phyloP scores from a whole-genome alignment of 768 basidiomycete species.

The Aureoboletus auriporus region DNA sequence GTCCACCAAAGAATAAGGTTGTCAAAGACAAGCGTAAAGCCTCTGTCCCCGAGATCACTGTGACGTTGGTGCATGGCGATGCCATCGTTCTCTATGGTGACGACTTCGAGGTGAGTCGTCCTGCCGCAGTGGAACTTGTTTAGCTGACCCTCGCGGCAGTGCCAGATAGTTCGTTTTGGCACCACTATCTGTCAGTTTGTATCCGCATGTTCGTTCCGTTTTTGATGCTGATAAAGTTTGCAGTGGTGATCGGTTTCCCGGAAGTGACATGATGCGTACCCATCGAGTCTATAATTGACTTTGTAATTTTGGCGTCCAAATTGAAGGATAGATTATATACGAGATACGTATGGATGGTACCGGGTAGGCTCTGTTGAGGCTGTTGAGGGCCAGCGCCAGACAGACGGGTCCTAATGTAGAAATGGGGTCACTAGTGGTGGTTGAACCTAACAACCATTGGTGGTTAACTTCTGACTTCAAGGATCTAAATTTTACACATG shows the following conservation, averaged over 20 bases:
- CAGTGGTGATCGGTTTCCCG: conserved; percentile 27
- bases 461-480: conserved; percentile 12
- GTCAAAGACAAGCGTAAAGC: conserved; percentile 16
- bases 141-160: conserved; percentile 10
- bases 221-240: conserved; percentile 8
- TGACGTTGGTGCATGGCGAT: conserved; percentile 40
- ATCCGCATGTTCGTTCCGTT: background rate
- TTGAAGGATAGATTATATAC: no score
- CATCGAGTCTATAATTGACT: background rate
- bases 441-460: conserved; percentile 16
- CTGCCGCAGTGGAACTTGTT: background rate
- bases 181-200: conserved; percentile 29
- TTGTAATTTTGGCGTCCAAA: background rate
- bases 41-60: conserved; percentile 16
- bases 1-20: conserved; percentile 15
- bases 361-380: conserved; percentile 15
- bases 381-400: conserved; percentile 29
- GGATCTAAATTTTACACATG: conserved; percentile 25
- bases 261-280: conserved; percentile 8
- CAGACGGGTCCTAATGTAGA: conserved; percentile 27
- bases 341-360: background rate
- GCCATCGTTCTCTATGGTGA: conserved; percentile 34
- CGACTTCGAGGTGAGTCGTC: conserved; percentile 38
- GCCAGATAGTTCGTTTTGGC: conserved; percentile 26
- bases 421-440: conserved; percentile 13